Conservation (phyloP, 345 rosid species). For the Psidium friedrichsthalianum region DNA sequence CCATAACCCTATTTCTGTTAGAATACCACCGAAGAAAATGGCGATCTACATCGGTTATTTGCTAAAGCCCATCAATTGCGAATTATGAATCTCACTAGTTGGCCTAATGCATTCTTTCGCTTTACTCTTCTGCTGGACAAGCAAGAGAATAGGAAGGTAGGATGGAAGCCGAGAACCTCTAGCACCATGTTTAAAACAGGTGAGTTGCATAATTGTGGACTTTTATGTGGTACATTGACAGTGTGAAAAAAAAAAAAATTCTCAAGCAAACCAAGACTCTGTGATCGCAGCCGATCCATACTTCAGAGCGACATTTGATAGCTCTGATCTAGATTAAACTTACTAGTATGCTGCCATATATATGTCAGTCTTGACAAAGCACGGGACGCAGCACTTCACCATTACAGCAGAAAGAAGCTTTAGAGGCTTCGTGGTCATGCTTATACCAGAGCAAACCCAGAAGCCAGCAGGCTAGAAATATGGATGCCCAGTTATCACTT, state of each 20-base stretch:
- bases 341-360: neutral
- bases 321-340: neutral
- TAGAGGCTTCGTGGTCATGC: conserved; percentile 40
- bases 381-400: conserved; percentile 18
- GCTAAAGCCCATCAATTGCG: neutral
- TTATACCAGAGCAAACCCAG: conserved; percentile 27
- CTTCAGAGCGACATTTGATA: neutral
- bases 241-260: neutral
- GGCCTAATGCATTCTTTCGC: neutral
- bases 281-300: conserved; percentile 18
- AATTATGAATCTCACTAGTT: neutral
- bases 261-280: conserved; percentile 13
- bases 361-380: conserved; percentile 21
- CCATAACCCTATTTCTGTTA: neutral
- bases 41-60: neutral
- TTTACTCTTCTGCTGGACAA: neutral
- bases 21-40: neutral
- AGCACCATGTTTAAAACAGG: neutral
- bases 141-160: neutral
- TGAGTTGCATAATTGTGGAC: neutral
- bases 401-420: conserved; percentile 30
- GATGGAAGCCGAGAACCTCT: neutral
- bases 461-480: conserved; percentile 11
- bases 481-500: neutral
- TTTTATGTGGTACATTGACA: neutral